These are phyloP conservation scores for maize (Zea mays) DNA, from an alignment of 176 grass and related monocot genomes.

Conservation along the genomic window DNA sequence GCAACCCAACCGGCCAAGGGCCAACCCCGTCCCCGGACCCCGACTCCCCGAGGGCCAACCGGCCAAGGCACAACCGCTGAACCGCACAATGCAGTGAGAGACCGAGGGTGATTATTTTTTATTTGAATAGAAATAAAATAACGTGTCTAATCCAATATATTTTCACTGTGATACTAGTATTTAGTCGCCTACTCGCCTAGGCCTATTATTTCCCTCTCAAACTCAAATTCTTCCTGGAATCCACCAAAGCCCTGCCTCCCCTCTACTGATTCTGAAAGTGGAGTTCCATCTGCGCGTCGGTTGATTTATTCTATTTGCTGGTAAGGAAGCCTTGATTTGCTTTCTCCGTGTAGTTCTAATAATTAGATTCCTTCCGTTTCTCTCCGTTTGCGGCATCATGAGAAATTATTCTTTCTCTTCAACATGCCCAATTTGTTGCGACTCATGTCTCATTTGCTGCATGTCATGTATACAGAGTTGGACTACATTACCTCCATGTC, in stretches of 20 bases:
- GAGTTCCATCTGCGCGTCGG: neutral
- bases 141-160: no score
- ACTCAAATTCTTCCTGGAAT: neutral
- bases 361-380: neutral
- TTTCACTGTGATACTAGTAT: neutral
- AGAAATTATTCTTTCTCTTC: neutral
- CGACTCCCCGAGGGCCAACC: no score
- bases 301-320: neutral
- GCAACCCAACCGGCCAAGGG: no score
- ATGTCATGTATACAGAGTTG: neutral
- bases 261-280: neutral
- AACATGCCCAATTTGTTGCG: neutral
- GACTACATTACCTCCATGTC: slow-evolving; percentile 37
- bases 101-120: no score
- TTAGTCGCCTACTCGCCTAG: neutral
- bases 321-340: neutral
- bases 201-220: neutral
- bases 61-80: no score
- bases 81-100: no score
- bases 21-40: no score
- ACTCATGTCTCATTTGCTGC: neutral
- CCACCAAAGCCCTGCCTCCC: neutral
- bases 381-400: neutral
- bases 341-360: neutral
- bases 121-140: no score